phyloP scores from a whole-genome alignment of 257 asterid genomes.

The Nicotiana obtusifolia region DNA sequence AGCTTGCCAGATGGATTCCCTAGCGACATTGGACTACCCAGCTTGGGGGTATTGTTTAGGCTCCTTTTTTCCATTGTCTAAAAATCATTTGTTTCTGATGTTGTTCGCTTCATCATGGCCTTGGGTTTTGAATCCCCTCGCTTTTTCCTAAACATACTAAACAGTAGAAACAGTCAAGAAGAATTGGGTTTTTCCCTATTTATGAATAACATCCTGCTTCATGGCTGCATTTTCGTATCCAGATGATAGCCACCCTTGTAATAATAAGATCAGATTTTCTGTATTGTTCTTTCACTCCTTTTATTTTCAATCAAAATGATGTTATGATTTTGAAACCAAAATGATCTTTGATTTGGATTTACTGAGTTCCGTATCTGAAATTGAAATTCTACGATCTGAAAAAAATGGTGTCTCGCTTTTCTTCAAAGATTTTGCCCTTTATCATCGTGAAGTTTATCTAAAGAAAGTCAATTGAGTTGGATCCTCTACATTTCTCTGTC shows the following conservation, averaged over 20 bases:
- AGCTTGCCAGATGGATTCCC: conserved; percentile 53
- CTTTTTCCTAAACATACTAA: neutral
- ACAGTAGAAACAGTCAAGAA: neutral
- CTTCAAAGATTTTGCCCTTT: neutral
- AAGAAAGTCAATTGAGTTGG: conserved; percentile 5
- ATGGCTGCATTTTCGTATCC: neutral
- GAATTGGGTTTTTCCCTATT: neutral
- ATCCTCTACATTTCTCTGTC: conserved; percentile 8
- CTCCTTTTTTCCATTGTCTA: neutral
- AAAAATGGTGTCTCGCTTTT: neutral
- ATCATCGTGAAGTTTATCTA: neutral
- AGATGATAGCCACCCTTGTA: neutral
- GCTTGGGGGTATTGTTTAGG: conserved; percentile 40
- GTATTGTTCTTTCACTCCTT: neutral
- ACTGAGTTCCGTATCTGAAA: neutral
- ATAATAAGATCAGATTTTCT: neutral
- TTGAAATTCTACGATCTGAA: neutral
- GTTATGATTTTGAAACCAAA: neutral
- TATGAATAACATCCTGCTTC: neutral
- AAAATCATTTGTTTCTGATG: neutral
- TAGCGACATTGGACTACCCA: conserved; percentile 47
- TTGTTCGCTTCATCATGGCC: neutral
- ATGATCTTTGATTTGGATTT: neutral
- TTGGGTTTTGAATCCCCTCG: neutral
- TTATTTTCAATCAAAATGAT: neutral